Base-by-base conservation (phyloP, 2,329 filamentous ascomycete species). In the Diaporthe vexans region DNA sequence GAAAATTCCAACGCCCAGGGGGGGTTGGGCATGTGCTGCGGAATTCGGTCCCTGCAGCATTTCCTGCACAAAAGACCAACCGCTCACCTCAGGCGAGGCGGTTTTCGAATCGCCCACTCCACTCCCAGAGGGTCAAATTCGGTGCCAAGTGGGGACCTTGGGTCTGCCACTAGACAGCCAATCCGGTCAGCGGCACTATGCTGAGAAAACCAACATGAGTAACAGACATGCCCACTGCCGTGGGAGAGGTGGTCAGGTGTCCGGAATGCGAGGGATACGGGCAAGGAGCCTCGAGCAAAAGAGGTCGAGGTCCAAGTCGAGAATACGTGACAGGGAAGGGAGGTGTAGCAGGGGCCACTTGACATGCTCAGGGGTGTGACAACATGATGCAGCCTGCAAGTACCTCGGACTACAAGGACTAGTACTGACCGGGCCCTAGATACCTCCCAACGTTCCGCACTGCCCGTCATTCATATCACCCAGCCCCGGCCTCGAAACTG, bases 241-340 rank as follows among this genome's bases (percentile, higher is more conserved):
- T 72, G 57, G 57, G 26, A 29, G 40, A 72, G 24, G 46, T 63
- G 57, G 33, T 43, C 46, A 52, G n/a, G 51, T 43, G 29, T 61
- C 51, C 57, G 70, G n/a, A 35, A 43, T 56, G n/a, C 70, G 37
- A 72, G 69, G 58, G 21, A 72, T 51, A 54, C 43, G 70, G 57
- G 58, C 46, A 24, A 72, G 37, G 57, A 48, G 46, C 70, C 24
- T 63, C 33, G 24, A 43, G 54, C 46, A 29, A n/a, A 52, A 40
- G 40, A 63, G 68, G 57, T 72, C 69, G 46, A 56, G 46, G 63
- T 68, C 40, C 37, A 54, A 40, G 63, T 68, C 63, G 63, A 54
- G 24, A 54, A 72, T 72, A 72, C 57, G 51, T 72, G 70, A 56
- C 70, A 72, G 46, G 70, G 70, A 56, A 72, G 69, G 46, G 10